Percentiles rank a stretch among this genome's conserved stretches.
These are phyloP conservation scores for Pythium phragmitis DNA, from an alignment of 352 stramenopile genomes.

Conservation along the genomic window DNA sequence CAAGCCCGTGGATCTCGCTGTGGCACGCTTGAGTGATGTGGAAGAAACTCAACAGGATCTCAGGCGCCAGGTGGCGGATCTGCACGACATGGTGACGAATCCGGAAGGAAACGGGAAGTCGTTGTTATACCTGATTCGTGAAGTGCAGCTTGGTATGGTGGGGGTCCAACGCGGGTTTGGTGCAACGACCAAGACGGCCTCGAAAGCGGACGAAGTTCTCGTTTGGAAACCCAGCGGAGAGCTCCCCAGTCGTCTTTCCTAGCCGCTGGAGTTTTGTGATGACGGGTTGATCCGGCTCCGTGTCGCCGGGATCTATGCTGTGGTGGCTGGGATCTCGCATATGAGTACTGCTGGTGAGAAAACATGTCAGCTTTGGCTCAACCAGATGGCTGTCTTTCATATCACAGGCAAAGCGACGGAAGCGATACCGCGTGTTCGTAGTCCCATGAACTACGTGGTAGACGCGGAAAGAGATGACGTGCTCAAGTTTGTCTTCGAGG, in stretches of 20 bases:
- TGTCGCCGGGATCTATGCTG: background rate
- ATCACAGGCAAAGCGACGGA: background rate
- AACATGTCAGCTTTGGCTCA: background rate
- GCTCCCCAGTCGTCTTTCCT: no score
- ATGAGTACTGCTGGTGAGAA: background rate
- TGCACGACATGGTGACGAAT: background rate
- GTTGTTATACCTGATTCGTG: background rate
- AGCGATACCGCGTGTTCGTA: background rate
- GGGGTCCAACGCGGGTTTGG: background rate
- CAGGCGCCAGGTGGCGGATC: background rate
- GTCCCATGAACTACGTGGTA: conserved; percentile 1
- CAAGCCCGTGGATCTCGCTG: conserved; percentile 10
- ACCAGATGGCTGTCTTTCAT: background rate
- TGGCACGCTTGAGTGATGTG: background rate
- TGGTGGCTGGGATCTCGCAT: conserved; percentile 4
- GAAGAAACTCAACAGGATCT: background rate
- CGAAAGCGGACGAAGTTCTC: background rate
- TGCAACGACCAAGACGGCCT: background rate
- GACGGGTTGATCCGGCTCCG: conserved; percentile 4
- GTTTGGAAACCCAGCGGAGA: background rate
- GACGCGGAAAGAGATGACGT: conserved; percentile 3
- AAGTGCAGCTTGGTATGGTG: background rate
- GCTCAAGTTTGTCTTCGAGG: conserved; percentile 4
- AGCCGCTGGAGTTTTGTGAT: background rate
- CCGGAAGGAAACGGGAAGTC: background rate